Evolutionary conservation across 2,329 filamentous ascomycete species (phyloP).

Genomic region (Didymella sp.): DNA sequence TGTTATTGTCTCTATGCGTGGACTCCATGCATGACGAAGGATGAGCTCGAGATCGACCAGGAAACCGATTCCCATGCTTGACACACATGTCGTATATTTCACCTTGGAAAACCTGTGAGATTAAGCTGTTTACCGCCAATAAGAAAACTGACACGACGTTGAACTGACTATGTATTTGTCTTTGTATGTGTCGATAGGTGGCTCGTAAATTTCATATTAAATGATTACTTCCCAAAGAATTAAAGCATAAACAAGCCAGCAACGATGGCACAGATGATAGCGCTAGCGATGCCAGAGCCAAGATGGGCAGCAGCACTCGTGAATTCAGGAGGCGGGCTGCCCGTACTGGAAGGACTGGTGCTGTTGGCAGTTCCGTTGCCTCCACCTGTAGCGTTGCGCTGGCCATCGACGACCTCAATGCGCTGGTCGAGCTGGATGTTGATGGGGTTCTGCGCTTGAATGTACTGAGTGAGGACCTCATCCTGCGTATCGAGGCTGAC

Average conservation of each 20-base stretch:
- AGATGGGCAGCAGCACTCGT: conserved; percentile 24
- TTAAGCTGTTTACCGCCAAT: too few relatives aligned
- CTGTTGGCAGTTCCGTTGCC: conserved; percentile 30
- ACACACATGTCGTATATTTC: too few relatives aligned
- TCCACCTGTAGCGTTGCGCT: conserved; percentile 21
- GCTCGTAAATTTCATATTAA: neutral
- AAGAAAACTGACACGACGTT: too few relatives aligned
- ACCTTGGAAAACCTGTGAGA: too few relatives aligned
- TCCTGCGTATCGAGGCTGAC: conserved; percentile 61
- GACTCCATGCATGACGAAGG: too few relatives aligned
- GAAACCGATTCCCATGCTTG: too few relatives aligned
- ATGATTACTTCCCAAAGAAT: neutral
- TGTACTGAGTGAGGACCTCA: conserved; percentile 61
- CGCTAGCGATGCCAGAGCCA: conserved; percentile 14
- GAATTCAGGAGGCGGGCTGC: conserved; percentile 13
- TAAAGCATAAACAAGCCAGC: conserved; percentile 26
- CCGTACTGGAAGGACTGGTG: conserved; percentile 25
- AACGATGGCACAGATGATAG: conserved; percentile 19
- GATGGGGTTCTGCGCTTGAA: conserved; percentile 59
- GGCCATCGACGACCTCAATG: conserved; percentile 47
- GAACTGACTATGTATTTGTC: too few relatives aligned
- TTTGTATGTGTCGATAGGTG: neutral
- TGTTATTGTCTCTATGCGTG: too few relatives aligned
- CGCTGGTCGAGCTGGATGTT: conserved; percentile 59
- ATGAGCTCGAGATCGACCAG: too few relatives aligned